Conservation (phyloP, 768 basidiomycete genomes). For the Leccinum rimulosum region DNA sequence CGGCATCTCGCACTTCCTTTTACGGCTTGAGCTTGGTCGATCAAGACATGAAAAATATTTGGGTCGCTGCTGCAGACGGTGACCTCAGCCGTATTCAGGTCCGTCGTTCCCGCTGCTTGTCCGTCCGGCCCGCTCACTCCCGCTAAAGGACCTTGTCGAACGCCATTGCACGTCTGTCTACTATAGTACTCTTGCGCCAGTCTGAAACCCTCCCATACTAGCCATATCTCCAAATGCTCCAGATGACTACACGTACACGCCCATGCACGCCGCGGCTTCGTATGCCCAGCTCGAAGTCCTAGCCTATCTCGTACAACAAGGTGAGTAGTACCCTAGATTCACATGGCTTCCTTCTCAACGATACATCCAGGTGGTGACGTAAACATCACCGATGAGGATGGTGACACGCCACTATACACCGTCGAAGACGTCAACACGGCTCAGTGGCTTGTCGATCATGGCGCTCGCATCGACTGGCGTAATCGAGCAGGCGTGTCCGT, state of each 20-base stretch:
- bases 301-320: conserved; percentile 72
- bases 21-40: neutral
- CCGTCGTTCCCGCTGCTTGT: conserved; percentile 13
- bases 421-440: conserved; percentile 83
- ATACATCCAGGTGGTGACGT: conserved; percentile 70
- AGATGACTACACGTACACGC: conserved; percentile 75
- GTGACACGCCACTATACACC: conserved; percentile 89
- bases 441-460: conserved; percentile 72
- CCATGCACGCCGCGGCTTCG: conserved; percentile 94
- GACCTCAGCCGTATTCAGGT: conserved; percentile 78
- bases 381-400: conserved; percentile 81
- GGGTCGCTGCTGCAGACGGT: conserved; percentile 92
- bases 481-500: conserved; percentile 80
- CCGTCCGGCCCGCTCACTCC: conserved; percentile 2
- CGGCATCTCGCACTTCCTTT: neutral
- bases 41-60: conserved; percentile 59
- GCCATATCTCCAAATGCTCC: conserved; percentile 68
- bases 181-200: conserved; percentile 15
- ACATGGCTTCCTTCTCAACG: neutral
- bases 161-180: conserved; percentile 44
- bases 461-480: conserved; percentile 57
- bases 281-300: conserved; percentile 79
- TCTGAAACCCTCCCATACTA: conserved; percentile 31
- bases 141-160: conserved; percentile 56
- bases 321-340: conserved; percentile 38